Evolutionary conservation across 1,139 yeast species (phyloP), one percentile per base, ranked within the genome.

Genomic region (Lizanozyma gosingica): DNA sequence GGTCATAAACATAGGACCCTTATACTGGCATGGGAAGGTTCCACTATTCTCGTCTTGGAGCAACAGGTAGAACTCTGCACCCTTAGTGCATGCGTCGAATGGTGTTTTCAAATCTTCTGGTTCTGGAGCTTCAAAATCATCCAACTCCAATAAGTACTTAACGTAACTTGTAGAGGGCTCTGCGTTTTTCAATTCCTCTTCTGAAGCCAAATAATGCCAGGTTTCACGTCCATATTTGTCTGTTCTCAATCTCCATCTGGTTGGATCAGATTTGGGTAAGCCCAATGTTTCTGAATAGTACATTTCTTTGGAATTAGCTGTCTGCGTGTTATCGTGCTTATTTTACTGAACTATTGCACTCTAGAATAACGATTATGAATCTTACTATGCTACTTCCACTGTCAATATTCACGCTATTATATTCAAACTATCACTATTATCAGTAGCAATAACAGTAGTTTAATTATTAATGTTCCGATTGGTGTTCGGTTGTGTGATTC

Each of bases 1-100:
- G 1, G 92, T 78, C 86, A 94, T 80, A 61, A 94, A 94, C 95
- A 90, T 88, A 2, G 98, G 98, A 1, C 99, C 99, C 47, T 88
- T 88, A 56, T 92, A 94, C 56, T 86, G 95, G 52, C 85, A 80
- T 0, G 97, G 97, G 62, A 92, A 84, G 14, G 78, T 78, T 1
- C 98, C 99, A 32, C 80, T 76, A 1, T 63, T 60, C 17, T 76
- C 75, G 44, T 85, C 94, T 57, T 92, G 97, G 16, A 92, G 57
- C 14, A 71, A 56, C 17, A 71, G 57, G 43, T 86, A 73, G 54
- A 86, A 90, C 3, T 74, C 70, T 2, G 92, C 94, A 15, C 94
- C 94, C 50, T 84, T 82, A 36, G 69, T 59, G 1, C 90, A 83
- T 1, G 94, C 78, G 35, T 83, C 80, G 32, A 61, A 59, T 0